phyloP scores from a whole-genome alignment of 2,329 filamentous ascomycete genomes.

The Dendrostoma leiphaemia region DNA sequence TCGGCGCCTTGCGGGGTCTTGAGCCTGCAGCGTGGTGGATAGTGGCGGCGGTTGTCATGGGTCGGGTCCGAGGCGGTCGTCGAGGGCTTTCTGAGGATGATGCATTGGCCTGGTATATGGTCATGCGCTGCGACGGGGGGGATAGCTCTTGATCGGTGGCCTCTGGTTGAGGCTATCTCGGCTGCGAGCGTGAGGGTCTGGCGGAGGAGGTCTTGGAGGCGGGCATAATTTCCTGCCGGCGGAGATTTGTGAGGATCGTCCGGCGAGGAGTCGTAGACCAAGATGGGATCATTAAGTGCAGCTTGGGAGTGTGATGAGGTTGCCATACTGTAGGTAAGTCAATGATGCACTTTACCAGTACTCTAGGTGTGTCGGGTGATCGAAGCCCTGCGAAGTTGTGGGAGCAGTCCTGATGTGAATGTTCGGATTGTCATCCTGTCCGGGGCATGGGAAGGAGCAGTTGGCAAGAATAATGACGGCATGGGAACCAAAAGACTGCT shows the following conservation, averaged over 20 bases:
- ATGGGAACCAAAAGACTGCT: not conserved
- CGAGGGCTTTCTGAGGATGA: constrained; percentile 1
- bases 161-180: constrained; percentile 1
- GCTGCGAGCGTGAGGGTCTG: constrained; percentile 10
- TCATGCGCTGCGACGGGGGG: not conserved
- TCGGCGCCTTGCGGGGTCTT: not conserved
- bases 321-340: not conserved
- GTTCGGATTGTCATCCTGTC: not conserved
- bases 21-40: not conserved
- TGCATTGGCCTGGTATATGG: not conserved
- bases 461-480: too few relatives aligned
- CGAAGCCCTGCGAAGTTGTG: not conserved
- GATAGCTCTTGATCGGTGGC: not conserved
- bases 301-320: not conserved
- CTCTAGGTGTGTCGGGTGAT: not conserved
- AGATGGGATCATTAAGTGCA: not conserved
- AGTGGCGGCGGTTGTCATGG: not conserved
- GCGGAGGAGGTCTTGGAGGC: constrained; percentile 7
- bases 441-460: not conserved
- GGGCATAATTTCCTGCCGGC: not conserved
- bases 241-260: not conserved
- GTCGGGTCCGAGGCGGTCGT: not conserved
- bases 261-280: not conserved
- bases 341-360: not conserved
- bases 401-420: not conserved